Evolutionary conservation across 345 rosid species (phyloP).

Genomic region (Erysimum cheiranthoides): DNA sequence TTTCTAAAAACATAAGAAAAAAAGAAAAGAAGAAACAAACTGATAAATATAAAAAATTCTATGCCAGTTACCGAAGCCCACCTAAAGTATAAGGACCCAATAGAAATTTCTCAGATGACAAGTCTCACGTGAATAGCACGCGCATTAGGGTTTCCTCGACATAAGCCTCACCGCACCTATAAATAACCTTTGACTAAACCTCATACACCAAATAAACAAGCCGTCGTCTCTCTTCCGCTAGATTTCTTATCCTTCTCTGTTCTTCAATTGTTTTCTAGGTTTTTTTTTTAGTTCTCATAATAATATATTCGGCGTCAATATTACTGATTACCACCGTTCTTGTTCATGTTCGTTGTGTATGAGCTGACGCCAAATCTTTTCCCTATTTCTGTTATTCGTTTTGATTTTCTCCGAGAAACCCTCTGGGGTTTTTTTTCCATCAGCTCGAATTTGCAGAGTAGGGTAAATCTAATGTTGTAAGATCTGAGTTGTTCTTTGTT

Average conservation of each 20-base stretch:
- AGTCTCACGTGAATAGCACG: constrained; percentile 30
- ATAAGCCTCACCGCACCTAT: constrained; percentile 25
- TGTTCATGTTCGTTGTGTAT: constrained; percentile 46
- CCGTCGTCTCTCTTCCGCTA: constrained; percentile 24
- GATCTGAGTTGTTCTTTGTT: too few species aligned
- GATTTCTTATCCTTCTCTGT: not conserved
- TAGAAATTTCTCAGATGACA: not conserved
- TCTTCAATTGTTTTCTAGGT: not conserved
- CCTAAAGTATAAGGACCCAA: constrained; percentile 1
- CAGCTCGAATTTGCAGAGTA: constrained; percentile 31
- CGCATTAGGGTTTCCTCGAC: constrained; percentile 36
- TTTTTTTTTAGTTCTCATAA: not conserved
- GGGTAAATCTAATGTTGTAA: constrained; percentile 16
- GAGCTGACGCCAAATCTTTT: constrained; percentile 43
- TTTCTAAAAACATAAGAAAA: not conserved
- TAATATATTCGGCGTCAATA: constrained; percentile 34
- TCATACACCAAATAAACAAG: not conserved
- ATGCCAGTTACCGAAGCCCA: not conserved
- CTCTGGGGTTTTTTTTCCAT: not conserved
- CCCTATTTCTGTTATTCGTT: constrained; percentile 30
- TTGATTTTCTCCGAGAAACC: not conserved
- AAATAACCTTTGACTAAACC: constrained; percentile 23
- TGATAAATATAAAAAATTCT: not conserved
- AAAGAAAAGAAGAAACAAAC: not conserved
- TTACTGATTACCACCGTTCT: constrained; percentile 48